Evolutionary conservation across 352 stramenopile genomes (phyloP), one percentile per base, ranked within the genome.

Genomic region (Pythium rishiriense): DNA sequence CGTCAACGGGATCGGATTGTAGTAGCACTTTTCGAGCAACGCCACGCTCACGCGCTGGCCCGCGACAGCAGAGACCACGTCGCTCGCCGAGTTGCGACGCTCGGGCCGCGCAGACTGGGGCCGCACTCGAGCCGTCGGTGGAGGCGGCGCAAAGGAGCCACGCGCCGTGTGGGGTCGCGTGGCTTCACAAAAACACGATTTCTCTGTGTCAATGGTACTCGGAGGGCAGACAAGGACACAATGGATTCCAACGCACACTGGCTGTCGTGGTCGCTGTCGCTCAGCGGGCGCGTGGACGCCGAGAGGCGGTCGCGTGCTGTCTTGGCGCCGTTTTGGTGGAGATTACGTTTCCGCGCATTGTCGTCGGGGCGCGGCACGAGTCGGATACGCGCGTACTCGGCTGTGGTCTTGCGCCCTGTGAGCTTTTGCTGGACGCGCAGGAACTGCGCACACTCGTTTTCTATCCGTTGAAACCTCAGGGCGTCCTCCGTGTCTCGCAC

Each of bases 101-200:
- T 72, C 62, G 2, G 77, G 69, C 42, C 85, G 88, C 28, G 77
- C 79, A 1, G 81, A 87, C 37, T 85, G 76, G 2, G 79, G 78
- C 2, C 79, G 78, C 37, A 22, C 19, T 4, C 49, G 50, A 19
- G 26, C 37, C 1, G 29, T 56, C 4, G 15, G 9, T 43, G 4
- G 37, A 21, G 1, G 37, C 37, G 37, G 37, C 11, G 37, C 14
- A 17, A n/a, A n/a, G 14, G 11, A 12, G 11, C 14, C 37, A 21
- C 37, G 37, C 37, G 39, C 37, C 25, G 35, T 60, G 25, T 49
- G 65, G 21, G 19, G 41, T 28, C 35, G 61, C 7, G 33, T 12
- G 33, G 33, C 33, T 39, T 9, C n/a, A n/a, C n/a, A n/a, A n/a
- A n/a, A n/a, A n/a, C n/a, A n/a, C n/a, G n/a, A n/a, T n/a, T n/a